These are phyloP conservation scores for Draba incana DNA, from an alignment of 345 rosid genomes.

Conservation along the genomic window DNA sequence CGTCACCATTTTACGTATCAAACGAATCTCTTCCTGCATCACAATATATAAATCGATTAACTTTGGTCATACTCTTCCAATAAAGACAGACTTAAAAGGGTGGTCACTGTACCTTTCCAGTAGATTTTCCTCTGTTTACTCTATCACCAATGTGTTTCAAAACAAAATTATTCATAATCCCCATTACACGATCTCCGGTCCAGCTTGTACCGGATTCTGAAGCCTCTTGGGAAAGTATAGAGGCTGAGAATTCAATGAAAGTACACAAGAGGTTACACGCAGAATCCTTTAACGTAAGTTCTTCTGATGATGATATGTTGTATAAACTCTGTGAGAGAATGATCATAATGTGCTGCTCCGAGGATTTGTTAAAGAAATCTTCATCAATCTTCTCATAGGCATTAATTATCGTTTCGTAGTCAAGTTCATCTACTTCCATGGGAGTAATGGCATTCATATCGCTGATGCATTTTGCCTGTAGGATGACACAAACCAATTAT, in stretches of 20 bases:
- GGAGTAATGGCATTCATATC: conserved; percentile 69
- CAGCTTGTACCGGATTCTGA: conserved; percentile 45
- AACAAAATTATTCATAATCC: conserved; percentile 59
- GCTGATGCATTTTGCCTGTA: conserved; percentile 64
- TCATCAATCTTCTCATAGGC: conserved; percentile 64
- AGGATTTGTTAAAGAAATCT: conserved; percentile 48
- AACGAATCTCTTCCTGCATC: conserved; percentile 80
- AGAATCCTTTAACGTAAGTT: conserved; percentile 61
- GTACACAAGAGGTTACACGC: conserved; percentile 62
- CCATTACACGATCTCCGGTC: conserved; percentile 54
- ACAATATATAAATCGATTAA: background rate
- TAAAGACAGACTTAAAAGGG: conserved; percentile 11
- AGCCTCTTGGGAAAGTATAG: conserved; percentile 48
- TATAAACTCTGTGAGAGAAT: conserved; percentile 73
- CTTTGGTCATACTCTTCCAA: too few species aligned
- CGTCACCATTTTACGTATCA: conserved; percentile 69
- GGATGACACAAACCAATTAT: conserved; percentile 13
- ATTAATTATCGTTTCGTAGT: conserved; percentile 60
- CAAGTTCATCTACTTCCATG: conserved; percentile 71
- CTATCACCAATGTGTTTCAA: conserved; percentile 69
- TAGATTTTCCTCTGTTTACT: conserved; percentile 48
- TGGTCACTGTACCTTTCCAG: conserved; percentile 57
- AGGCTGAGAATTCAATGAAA: conserved; percentile 66
- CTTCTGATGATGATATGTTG: conserved; percentile 71
- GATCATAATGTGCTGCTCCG: conserved; percentile 58